Percentiles rank a stretch among this genome's conserved stretches.
Conservation (phyloP, 495 filamentous ascomycete genomes). For the Podospora didyma region DNA sequence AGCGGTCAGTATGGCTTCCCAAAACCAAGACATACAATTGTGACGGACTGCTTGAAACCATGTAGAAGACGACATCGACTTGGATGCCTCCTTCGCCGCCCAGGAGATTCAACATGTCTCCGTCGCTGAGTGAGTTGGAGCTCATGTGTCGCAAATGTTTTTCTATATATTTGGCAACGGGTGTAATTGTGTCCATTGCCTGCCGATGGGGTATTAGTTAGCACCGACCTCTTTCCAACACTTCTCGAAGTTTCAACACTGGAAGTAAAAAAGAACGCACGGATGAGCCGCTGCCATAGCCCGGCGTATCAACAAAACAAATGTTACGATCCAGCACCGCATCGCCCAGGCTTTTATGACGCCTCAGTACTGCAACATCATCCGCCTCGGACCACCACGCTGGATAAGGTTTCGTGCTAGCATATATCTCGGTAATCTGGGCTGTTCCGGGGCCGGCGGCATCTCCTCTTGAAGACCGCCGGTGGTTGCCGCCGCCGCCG, state of each 20-base stretch:
- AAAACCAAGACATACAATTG: neutral
- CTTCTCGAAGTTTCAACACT: neutral
- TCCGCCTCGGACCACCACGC: constrained; percentile 93
- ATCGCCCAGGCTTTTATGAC: constrained; percentile 77
- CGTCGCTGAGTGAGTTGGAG: constrained; percentile 57
- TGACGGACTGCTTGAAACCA: constrained; percentile 50
- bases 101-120: constrained; percentile 74
- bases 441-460: constrained; percentile 31
- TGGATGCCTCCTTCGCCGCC: constrained; percentile 84
- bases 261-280: constrained; percentile 39
- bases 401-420: constrained; percentile 90
- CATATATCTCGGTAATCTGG: constrained; percentile 76
- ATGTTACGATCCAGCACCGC: constrained; percentile 86
- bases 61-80: constrained; percentile 84
- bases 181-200: constrained; percentile 62
- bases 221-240: neutral
- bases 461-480: constrained; percentile 5
- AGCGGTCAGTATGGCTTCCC: neutral
- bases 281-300: constrained; percentile 60
- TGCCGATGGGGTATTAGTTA: too few species aligned
- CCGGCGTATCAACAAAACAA: constrained; percentile 90
- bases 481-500: constrained; percentile 8
- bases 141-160: constrained; percentile 64
- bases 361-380: constrained; percentile 61
- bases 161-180: constrained; percentile 71